Evolutionary conservation across 305 asterid genomes (phyloP).

Genomic region (Solanum hybrid): DNA sequence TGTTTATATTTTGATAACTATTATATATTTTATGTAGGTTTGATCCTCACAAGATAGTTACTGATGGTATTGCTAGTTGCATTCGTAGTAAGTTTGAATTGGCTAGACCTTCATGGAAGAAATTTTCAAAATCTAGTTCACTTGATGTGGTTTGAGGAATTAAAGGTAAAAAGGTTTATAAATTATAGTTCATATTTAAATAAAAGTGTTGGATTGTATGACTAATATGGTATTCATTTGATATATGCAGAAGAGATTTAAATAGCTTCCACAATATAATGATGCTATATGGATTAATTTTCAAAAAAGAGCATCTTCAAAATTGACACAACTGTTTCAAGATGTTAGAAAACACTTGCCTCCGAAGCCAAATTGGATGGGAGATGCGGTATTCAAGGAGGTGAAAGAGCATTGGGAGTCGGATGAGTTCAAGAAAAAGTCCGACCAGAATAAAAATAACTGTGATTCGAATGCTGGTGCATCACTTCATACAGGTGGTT

Average conservation of each 20-base stretch:
- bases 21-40: not conserved
- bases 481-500: not conserved
- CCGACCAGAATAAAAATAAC: not conserved
- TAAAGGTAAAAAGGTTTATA: not conserved
- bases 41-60: not conserved
- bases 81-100: not conserved
- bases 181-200: not conserved
- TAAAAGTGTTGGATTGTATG: not conserved
- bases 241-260: not conserved
- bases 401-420: not conserved
- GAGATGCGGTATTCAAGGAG: not conserved
- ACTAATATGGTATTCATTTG: not conserved
- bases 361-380: not conserved
- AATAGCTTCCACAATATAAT: not conserved
- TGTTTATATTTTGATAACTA: not conserved
- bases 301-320: not conserved
- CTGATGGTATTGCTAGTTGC: not conserved
- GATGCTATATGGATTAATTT: not conserved
- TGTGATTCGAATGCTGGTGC: not conserved
- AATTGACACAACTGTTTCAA: not conserved
- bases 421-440: not conserved
- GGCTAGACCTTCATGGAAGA: not conserved
- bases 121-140: not conserved
- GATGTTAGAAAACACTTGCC: not conserved
- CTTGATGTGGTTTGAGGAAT: not conserved